These are phyloP conservation scores for Globisporangium echinulatum DNA, from an alignment of 352 stramenopile genomes.

Conservation along the genomic window DNA sequence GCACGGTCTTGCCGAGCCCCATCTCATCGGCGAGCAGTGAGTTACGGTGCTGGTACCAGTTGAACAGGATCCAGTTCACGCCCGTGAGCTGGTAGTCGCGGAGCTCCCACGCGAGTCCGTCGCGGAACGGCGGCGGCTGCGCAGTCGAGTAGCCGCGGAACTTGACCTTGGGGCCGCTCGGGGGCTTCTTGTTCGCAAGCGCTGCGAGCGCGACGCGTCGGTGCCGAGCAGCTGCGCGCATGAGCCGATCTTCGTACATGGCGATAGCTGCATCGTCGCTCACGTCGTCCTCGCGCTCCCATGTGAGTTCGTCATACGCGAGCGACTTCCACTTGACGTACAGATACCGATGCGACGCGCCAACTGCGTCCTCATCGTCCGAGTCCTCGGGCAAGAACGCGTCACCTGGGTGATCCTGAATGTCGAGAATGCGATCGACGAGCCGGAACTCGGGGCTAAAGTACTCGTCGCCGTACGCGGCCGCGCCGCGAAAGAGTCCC, in stretches of 20 bases:
- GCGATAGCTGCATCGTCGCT: conserved; percentile 71
- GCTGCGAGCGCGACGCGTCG: conserved; percentile 31
- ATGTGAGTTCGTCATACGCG: conserved; percentile 96
- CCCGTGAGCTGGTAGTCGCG: conserved; percentile 99
- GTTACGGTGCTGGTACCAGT: conserved; percentile 96
- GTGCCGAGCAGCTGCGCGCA: conserved; percentile 41
- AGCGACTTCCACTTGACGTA: conserved; percentile 99
- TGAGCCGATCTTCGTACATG: conserved; percentile 74
- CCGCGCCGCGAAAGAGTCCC: conserved; percentile 30
- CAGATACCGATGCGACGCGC: conserved; percentile 87
- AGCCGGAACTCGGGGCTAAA: conserved; percentile 88
- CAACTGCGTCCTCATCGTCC: conserved; percentile 21
- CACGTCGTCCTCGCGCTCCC: conserved; percentile 97
- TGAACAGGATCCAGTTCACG: conserved; percentile 99
- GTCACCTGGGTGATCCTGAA: conserved; percentile 69
- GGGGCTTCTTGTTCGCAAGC: conserved; percentile 4
- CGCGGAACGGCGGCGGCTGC: conserved; percentile 50
- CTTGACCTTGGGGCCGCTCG: conserved; percentile 51
- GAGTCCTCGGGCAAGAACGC: conserved; percentile 48
- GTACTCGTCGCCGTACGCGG: conserved; percentile 80
- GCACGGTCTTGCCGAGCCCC: conserved; percentile 94
- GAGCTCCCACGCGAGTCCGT: conserved; percentile 72
- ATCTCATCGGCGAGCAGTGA: conserved; percentile 99
- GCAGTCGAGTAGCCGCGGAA: conserved; percentile 68
- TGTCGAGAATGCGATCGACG: conserved; percentile 87